These are phyloP conservation scores for Candida coquimbonensis DNA, from an alignment of 805 yeast genomes.

Conservation along the genomic window DNA sequence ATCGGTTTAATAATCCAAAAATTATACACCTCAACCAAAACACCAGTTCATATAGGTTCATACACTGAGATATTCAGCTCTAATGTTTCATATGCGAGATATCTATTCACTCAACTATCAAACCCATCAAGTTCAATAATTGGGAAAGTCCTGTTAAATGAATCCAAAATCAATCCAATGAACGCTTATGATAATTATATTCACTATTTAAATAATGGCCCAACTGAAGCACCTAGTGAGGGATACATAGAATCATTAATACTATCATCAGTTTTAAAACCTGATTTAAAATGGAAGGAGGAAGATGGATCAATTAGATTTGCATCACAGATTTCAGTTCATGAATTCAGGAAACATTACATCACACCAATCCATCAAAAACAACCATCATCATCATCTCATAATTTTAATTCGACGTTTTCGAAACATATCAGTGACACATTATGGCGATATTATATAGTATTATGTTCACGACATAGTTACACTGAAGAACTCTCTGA, in stretches of 20 bases:
- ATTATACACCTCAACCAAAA: conserved; percentile 5
- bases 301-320: conserved; percentile 27
- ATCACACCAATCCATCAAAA: conserved; percentile 20
- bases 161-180: conserved; percentile 27
- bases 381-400: not conserved
- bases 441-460: conserved; percentile 48
- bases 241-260: conserved; percentile 38
- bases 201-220: conserved; percentile 10
- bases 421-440: conserved; percentile 21
- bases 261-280: conserved; percentile 34
- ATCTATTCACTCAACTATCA: conserved; percentile 13
- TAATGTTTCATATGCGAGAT: conserved; percentile 17
- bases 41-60: not conserved
- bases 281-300: conserved; percentile 34
- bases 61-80: not conserved
- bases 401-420: conserved; percentile 2
- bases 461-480: conserved; percentile 38
- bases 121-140: conserved; percentile 13
- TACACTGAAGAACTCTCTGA: conserved; percentile 43
- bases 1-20: conserved; percentile 8
- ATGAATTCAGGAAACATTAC: conserved; percentile 42
- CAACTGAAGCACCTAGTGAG: conserved; percentile 24
- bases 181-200: conserved; percentile 24
- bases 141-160: conserved; percentile 22
- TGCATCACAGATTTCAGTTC: conserved; percentile 56